phyloP scores from a whole-genome alignment of 805 yeast genomes.

The Saccharomyces paradoxus region DNA sequence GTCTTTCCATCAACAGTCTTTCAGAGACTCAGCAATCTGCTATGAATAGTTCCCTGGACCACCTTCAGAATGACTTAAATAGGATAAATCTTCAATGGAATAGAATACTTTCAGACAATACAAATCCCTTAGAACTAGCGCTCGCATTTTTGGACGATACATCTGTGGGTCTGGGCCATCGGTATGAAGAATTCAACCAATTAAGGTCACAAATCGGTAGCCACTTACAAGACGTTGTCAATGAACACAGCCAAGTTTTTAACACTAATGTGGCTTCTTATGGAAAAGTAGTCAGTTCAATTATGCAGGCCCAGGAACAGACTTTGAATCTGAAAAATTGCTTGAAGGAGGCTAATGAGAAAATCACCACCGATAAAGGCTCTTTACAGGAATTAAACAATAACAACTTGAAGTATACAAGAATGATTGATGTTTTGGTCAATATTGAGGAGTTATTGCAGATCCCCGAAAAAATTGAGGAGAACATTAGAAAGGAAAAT shows the following conservation, averaged over 20 bases:
- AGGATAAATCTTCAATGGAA: conserved; percentile 40
- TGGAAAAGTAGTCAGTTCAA: conserved; percentile 54
- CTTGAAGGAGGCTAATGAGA: conserved; percentile 41
- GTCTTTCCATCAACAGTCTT: conserved; percentile 24
- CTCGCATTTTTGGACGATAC: conserved; percentile 75
- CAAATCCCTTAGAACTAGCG: conserved; percentile 82
- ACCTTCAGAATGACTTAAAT: conserved; percentile 21
- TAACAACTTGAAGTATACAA: conserved; percentile 52
- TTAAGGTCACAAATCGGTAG: conserved; percentile 49
- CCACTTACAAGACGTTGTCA: conserved; percentile 62
- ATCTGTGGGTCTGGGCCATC: conserved; percentile 83
- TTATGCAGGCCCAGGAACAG: conserved; percentile 57
- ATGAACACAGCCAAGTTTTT: conserved; percentile 74
- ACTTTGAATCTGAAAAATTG: conserved; percentile 41
- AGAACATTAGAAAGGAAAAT: conserved; percentile 56
- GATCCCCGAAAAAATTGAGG: conserved; percentile 58
- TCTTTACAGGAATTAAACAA: conserved; percentile 56
- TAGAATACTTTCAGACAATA: conserved; percentile 41
- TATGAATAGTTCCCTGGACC: conserved; percentile 25
- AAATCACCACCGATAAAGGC: conserved; percentile 47
- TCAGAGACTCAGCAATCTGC: conserved; percentile 23
- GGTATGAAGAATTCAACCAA: conserved; percentile 55
- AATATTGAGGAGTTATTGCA: conserved; percentile 53
- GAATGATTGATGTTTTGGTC: conserved; percentile 62
- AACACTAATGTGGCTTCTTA: conserved; percentile 81